Base-by-base conservation (phyloP, 768 basidiomycete species). In the Chalciporus chontae region DNA sequence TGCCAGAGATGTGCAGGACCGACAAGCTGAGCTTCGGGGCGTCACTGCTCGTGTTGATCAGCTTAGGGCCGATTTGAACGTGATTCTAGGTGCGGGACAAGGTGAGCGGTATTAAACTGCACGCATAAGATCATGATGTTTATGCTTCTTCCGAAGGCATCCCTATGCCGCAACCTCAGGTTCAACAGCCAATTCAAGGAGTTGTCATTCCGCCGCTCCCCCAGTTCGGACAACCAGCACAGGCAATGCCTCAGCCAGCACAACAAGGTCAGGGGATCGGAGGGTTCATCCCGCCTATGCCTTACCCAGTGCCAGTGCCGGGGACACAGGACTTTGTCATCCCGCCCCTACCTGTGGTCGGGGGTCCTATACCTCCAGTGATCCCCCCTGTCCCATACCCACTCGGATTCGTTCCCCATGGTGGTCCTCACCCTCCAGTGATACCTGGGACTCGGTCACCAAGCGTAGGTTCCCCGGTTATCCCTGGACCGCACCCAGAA, bases 1-100 rank as follows among this genome's bases (percentile, higher is more conserved):
- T 14, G 83, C 77, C 48, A 77, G 83, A 29, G 90, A 93, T 63
- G 87, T 90, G 0, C 75, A 77, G 40, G 87, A 90, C 66, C 83
- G 90, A 19, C 89, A 89, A 53, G 73, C 78, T 4, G 90, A 91
- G 61, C 68, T 92, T 34, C 76, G 76, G 15, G 80, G 78, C 8
- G 79, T 93, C 8, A 72, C 79, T 38, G 81, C 79, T 15, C 78
- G 86, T 10, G 72, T 92, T 6, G 75, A 79, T 55, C 68, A 71
- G 43, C 61, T 82, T 5, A 63, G 71, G 26, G 68, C 72, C 4
- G 76, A 73, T 34, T 47, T 77, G 38, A 73, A 76, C 39, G 53
- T 84, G 8, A 67, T 75, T 43, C 56, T 71, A 51, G 73, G 74
- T 15, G 63, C 78, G 34, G 64, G 69, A 32, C 66, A 65, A 57